Conservation (phyloP, 768 basidiomycete genomes). For the Trametes meyenii region DNA sequence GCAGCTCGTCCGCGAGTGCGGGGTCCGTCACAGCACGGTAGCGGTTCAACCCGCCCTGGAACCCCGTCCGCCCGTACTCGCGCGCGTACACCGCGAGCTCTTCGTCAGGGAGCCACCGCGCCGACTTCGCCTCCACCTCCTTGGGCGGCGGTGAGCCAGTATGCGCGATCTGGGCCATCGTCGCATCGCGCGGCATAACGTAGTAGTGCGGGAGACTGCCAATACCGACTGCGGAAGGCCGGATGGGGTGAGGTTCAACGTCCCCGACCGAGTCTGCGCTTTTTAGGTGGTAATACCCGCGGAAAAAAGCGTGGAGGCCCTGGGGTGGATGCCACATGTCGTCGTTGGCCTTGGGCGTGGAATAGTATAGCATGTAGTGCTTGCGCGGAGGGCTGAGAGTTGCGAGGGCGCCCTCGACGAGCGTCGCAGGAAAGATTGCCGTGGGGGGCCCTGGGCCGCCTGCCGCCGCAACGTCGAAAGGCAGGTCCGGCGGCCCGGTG, state of each 20-base stretch:
- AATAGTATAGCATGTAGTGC: slow-evolving; percentile 58
- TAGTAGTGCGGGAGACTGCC: slow-evolving; percentile 56
- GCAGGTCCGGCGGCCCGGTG: slow-evolving; percentile 41
- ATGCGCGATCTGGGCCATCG: slow-evolving; percentile 53
- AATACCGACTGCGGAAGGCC: slow-evolving; percentile 9
- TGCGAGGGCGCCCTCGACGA: slow-evolving; percentile 35
- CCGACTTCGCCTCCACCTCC: slow-evolving; percentile 29
- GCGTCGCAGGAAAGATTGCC: slow-evolving; percentile 16
- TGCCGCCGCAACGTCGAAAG: slow-evolving; percentile 26
- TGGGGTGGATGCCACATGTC: slow-evolving; percentile 46
- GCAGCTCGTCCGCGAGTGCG: slow-evolving; percentile 43
- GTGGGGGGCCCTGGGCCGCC: not conserved
- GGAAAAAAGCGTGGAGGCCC: slow-evolving; percentile 51
- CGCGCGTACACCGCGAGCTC: slow-evolving; percentile 53
- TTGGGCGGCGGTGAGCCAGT: slow-evolving; percentile 38
- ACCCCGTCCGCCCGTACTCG: slow-evolving; percentile 55
- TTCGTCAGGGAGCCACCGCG: slow-evolving; percentile 50
- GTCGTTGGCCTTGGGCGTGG: slow-evolving; percentile 46
- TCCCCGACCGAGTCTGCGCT: slow-evolving; percentile 56
- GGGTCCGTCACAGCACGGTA: slow-evolving; percentile 49
- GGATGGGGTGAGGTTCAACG: slow-evolving; percentile 37
- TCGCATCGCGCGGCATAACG: slow-evolving; percentile 56
- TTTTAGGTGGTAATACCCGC: slow-evolving; percentile 60
- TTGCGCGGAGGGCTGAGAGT: slow-evolving; percentile 54
- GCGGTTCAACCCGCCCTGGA: slow-evolving; percentile 64